phyloP scores from a whole-genome alignment of 208 protist species.

The Wallacemonas collosoma region DNA sequence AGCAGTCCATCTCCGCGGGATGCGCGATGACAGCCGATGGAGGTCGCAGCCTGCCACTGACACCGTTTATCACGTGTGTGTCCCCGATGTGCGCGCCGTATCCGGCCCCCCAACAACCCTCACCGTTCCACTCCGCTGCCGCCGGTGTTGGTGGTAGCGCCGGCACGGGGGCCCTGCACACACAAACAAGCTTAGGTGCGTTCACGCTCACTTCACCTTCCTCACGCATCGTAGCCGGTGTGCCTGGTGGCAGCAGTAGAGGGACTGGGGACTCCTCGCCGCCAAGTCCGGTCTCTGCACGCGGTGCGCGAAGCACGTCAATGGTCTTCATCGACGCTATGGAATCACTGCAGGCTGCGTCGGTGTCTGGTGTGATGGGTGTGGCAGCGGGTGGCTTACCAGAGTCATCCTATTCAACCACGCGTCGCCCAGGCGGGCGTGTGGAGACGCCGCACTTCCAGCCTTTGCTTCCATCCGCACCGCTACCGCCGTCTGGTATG shows the following conservation, averaged over 20 bases:
- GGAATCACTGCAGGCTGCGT: not conserved
- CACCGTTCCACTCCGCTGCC: not conserved
- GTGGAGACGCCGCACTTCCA: not conserved
- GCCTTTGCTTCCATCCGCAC: not conserved
- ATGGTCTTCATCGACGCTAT: conserved; percentile 12
- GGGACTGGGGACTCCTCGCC: not conserved
- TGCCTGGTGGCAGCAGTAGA: no score
- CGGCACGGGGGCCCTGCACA: no score
- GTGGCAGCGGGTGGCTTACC: not conserved
- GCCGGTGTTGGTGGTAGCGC: not conserved
- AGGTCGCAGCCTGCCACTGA: not conserved
- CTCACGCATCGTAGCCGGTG: not conserved
- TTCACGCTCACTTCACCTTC: not conserved
- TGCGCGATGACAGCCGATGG: not conserved
- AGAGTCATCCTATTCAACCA: not conserved
- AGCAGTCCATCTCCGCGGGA: not conserved
- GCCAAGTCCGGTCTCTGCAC: not conserved
- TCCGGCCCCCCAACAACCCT: not conserved
- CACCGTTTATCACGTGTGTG: conserved; percentile 12
- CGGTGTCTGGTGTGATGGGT: not conserved
- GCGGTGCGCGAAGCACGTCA: not conserved
- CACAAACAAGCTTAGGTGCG: not conserved
- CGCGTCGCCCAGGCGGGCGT: not conserved
- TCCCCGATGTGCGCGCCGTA: conserved; percentile 16
- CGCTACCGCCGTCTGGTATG: not conserved